Evolutionary conservation across 148 eudicot genomes (phyloP).

Genomic region (Talinum fruticosum): DNA sequence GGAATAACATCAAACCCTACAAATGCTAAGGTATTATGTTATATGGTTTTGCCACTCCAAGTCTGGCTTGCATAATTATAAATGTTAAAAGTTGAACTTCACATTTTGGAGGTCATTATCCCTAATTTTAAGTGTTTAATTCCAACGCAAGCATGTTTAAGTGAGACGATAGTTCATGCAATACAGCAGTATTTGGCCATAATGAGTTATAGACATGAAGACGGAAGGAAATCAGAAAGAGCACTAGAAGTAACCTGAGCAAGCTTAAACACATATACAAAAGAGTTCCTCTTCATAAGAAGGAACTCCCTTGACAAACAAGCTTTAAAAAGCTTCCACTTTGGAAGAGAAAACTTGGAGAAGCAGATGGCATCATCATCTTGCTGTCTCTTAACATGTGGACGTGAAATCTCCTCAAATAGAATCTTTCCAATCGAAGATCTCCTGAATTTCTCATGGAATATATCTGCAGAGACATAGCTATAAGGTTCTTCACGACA

Average conservation of each 20-base stretch:
- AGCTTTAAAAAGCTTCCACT: conserved; percentile 61
- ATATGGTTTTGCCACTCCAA: background rate
- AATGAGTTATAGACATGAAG: background rate
- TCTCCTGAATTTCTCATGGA: conserved; percentile 47
- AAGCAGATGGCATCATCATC: conserved; percentile 48
- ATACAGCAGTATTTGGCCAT: background rate
- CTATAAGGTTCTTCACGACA: conserved; percentile 29
- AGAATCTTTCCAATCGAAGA: conserved; percentile 45
- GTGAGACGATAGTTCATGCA: background rate
- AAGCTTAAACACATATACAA: conserved; percentile 59
- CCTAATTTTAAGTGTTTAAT: background rate
- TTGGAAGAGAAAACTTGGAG: conserved; percentile 45
- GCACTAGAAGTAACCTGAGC: conserved; percentile 42
- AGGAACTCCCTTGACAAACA: conserved; percentile 74
- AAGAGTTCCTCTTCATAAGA: conserved; percentile 71
- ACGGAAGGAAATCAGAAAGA: background rate
- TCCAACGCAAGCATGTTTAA: background rate
- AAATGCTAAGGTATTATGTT: background rate
- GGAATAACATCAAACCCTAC: conserved; percentile 6
- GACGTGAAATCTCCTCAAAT: conserved; percentile 40
- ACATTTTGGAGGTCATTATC: background rate
- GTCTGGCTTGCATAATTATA: background rate
- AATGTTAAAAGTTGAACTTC: background rate
- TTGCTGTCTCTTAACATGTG: conserved; percentile 41
- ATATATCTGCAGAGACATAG: conserved; percentile 46